Evolutionary conservation across 163 green algal genomes (phyloP).

Genomic region (Coccomyxa subellipsoidea): DNA sequence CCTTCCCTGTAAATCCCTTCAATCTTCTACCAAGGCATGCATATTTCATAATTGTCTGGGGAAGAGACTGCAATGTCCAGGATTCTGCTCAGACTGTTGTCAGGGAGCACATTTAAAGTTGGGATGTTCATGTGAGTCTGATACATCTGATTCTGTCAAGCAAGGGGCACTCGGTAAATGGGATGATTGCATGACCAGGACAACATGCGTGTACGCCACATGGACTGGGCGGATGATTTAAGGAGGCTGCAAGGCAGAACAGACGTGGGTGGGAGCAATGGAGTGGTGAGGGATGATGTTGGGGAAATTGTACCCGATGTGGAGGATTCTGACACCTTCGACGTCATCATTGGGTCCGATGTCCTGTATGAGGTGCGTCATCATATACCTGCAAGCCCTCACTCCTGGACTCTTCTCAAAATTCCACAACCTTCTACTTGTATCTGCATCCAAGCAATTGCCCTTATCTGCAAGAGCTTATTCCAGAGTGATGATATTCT

Average conservation of each 20-base stretch:
- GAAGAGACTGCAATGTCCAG: background rate
- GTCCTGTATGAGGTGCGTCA: conserved; percentile 73
- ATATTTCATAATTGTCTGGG: background rate
- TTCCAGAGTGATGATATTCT: background rate
- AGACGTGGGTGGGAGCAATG: background rate
- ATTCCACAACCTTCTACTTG: background rate
- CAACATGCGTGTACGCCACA: conserved; percentile 55
- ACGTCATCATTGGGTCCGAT: conserved; percentile 60
- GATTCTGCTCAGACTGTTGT: background rate
- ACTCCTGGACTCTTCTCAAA: too few species aligned
- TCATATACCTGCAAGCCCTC: background rate
- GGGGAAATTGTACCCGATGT: background rate
- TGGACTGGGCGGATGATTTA: conserved; percentile 65
- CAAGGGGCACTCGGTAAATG: background rate
- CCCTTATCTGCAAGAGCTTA: background rate
- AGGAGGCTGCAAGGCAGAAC: background rate
- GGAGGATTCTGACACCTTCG: conserved; percentile 22
- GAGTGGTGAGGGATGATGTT: background rate
- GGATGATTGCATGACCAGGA: conserved; percentile 6
- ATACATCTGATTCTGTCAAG: background rate
- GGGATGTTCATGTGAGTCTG: background rate
- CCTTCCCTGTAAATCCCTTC: background rate
- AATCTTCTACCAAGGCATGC: background rate
- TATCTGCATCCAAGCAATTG: background rate
- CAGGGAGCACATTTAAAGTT: background rate